These are phyloP conservation scores for Exophiala bonariae DNA, from an alignment of 2,329 filamentous ascomycete genomes.

Conservation along the genomic window DNA sequence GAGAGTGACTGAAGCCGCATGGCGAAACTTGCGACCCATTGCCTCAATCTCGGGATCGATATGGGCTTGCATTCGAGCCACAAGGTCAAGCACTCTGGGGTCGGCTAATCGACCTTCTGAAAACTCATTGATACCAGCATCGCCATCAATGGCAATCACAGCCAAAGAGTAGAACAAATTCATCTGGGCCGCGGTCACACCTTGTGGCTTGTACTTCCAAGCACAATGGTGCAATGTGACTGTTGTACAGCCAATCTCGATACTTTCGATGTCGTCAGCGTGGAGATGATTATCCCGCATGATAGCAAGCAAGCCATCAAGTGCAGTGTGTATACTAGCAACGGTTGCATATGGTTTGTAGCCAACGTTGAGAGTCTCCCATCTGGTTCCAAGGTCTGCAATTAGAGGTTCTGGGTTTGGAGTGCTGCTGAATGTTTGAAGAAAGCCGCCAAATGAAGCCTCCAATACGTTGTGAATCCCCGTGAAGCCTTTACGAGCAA, in stretches of 20 bases:
- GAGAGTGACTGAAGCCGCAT: no score
- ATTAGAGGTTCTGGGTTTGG: constrained; percentile 28
- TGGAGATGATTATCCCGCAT: constrained; percentile 1
- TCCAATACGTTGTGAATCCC: constrained; percentile 45
- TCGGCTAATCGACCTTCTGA: constrained; percentile 1
- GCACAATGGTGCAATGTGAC: constrained; percentile 7
- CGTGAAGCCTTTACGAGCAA: constrained; percentile 39
- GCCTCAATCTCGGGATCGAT: constrained; percentile 4
- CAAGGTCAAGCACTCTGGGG: background rate
- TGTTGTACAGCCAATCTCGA: constrained; percentile 4
- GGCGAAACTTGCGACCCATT: constrained; percentile 3
- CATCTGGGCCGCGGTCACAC: constrained; percentile 6
- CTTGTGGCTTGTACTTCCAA: constrained; percentile 4
- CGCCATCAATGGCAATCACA: constrained; percentile 5
- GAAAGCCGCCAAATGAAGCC: constrained; percentile 42
- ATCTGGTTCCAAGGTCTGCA: constrained; percentile 35
- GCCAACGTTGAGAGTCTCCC: constrained; percentile 35
- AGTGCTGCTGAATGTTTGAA: constrained; percentile 38
- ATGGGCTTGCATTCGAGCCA: constrained; percentile 9
- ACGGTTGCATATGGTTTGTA: constrained; percentile 41
- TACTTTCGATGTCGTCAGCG: constrained; percentile 6
- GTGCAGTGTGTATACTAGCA: constrained; percentile 35
- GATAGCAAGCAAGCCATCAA: constrained; percentile 33
- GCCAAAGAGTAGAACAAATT: constrained; percentile 6
- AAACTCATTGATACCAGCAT: constrained; percentile 5